phyloP scores from a whole-genome alignment of 768 basidiomycete species.

The Cystobasidium ongulense region DNA sequence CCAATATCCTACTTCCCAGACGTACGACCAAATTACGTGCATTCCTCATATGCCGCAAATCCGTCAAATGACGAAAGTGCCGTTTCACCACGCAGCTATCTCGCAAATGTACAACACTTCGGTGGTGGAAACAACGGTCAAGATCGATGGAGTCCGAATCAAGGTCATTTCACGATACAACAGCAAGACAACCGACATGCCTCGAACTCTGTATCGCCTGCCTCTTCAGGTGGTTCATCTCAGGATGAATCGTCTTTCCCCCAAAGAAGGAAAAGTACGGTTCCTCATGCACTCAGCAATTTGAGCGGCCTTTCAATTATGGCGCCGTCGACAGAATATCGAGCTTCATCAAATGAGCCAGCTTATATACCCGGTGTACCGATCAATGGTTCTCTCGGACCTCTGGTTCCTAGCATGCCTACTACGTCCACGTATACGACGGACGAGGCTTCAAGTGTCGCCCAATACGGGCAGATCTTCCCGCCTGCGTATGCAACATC shows the following conservation, averaged over 20 bases:
- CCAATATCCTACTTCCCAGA: background rate
- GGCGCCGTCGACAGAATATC: background rate
- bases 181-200: background rate
- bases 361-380: background rate
- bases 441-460: background rate
- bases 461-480: background rate
- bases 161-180: background rate
- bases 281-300: background rate
- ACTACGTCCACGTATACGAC: background rate
- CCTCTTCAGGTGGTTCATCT: background rate
- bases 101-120: too few species aligned
- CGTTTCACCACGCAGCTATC: background rate
- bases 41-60: background rate
- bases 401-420: background rate
- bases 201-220: background rate
- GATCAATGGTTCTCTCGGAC: background rate
- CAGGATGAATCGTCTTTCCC: background rate
- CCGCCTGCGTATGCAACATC: background rate
- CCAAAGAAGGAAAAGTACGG: background rate
- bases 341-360: background rate
- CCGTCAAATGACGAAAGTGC: background rate
- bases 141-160: background rate
- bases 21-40: background rate
- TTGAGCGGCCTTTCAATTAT: background rate
- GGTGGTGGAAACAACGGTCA: too few species aligned